Conservation (phyloP, 1,284 basidiomycete species). For the Coniferiporia weirii region DNA sequence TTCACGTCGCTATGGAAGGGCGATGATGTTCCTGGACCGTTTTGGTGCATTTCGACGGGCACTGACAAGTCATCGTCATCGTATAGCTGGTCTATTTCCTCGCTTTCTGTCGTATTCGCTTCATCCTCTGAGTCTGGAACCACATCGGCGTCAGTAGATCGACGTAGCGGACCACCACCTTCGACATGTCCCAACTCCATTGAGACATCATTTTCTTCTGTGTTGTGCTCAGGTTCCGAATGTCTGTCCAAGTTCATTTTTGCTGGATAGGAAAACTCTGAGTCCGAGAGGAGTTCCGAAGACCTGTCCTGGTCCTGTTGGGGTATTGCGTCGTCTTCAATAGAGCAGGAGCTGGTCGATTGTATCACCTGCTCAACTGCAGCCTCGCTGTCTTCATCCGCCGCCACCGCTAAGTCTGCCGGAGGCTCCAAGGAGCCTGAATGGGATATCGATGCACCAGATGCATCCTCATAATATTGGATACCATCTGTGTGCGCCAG, state of each 20-base stretch:
- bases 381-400: not conserved
- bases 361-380: not conserved
- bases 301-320: not conserved
- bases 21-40: not conserved
- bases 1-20: not conserved
- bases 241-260: not conserved
- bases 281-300: not conserved
- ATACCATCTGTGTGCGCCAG: not conserved
- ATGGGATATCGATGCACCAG: not conserved
- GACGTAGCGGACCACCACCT: not conserved
- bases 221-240: not conserved
- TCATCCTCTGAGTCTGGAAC: conserved; percentile 6
- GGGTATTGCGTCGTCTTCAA: not conserved
- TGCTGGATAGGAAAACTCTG: not conserved
- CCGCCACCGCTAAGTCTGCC: not conserved
- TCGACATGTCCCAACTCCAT: not conserved
- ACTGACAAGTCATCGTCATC: conserved; percentile 4
- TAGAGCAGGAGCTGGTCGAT: not conserved
- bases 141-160: not conserved
- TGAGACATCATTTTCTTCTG: not conserved
- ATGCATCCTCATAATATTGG: not conserved
- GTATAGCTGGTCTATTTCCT: conserved; percentile 5
- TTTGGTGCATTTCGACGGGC: not conserved
- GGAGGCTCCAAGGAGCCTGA: not conserved
- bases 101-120: not conserved